Percentiles rank a stretch among this genome's conserved stretches.
These are phyloP conservation scores for Petrea volubilis DNA, from an alignment of 257 asterid species.

Conservation along the genomic window DNA sequence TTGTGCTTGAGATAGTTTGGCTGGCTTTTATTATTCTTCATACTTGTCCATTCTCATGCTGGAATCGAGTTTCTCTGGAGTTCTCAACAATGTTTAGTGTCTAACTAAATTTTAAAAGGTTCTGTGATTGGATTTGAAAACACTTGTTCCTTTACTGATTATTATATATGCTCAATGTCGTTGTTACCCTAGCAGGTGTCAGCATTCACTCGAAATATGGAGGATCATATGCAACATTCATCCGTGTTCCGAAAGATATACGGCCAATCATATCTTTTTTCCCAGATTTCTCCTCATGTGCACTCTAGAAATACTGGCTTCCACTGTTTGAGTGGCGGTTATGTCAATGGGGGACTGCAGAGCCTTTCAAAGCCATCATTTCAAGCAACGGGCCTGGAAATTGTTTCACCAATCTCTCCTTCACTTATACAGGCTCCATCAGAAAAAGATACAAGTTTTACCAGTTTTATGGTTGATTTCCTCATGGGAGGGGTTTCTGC, in stretches of 20 bases:
- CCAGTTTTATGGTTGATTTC: slow-evolving; percentile 60
- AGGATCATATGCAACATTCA: slow-evolving; percentile 32
- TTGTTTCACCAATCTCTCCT: slow-evolving; percentile 37
- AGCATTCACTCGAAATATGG: slow-evolving; percentile 43
- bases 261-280: slow-evolving; percentile 40
- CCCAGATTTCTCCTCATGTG: slow-evolving; percentile 40
- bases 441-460: slow-evolving; percentile 46
- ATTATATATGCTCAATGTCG: background rate
- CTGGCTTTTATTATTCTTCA: background rate
- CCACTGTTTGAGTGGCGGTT: slow-evolving; percentile 31
- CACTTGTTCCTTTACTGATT: background rate
- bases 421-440: slow-evolving; percentile 50
- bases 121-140: background rate
- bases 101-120: background rate
- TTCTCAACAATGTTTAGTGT: background rate
- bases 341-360: slow-evolving; percentile 47
- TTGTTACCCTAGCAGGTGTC: slow-evolving; percentile 32
- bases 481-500: slow-evolving; percentile 92
- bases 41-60: background rate
- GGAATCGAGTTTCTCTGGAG: background rate
- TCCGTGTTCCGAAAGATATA: slow-evolving; percentile 44
- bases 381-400: slow-evolving; percentile 29
- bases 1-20: background rate
- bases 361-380: slow-evolving; percentile 30
- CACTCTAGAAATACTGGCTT: slow-evolving; percentile 38